Base-by-base conservation (phyloP, 2,329 filamentous ascomycete genomes). In the Triangularia setosa region DNA sequence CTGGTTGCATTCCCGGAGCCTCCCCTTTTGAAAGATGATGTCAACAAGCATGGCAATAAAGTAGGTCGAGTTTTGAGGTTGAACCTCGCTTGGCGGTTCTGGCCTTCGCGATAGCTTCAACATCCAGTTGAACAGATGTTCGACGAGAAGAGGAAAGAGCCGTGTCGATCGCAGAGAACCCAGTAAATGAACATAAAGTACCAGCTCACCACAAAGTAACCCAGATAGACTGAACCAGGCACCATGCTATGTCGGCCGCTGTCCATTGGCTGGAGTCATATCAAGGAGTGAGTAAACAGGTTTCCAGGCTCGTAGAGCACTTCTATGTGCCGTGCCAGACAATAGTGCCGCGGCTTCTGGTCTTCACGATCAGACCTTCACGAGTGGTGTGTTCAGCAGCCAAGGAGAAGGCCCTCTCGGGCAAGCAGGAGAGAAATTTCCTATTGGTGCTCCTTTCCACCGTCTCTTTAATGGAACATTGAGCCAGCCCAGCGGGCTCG, bases 231-330 rank as follows among this genome's bases (percentile, higher is more conserved):
- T 8, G 40, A n/a, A 6, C 21, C 40, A 48, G n/a, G 18, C 40
- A 48, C 40, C n/a, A 48, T 48, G n/a, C 18, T 21, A 48, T 48
- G 40, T 48, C 6, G 40, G 6, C 3, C 5, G 40, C 4, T n/a
- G n/a, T 21, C 40, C 40, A 48, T 48, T 48, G 40, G 40, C 18
- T 48, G n/a, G n/a, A 48, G 40, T 21, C 18, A 48, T 48, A 21
- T 9, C 40, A 48, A 9, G n/a, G 11, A 48, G 40, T 9, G 52
- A 30, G 30, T 12, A 62, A 62, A 62, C 60, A 62, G 60, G 60
- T 58, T 62, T 62, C 11, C 21, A 35, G 12, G n/a, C n/a, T n/a
- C 5, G 2, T 4, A n/a, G 25, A n/a, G 4, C 23, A 55, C 18
- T n/a, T 6, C 52, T 14, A 3, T 11, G 23, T 25, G 52, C 23